A percentile compares a stretch with the other conserved stretches of the same genome.
These are phyloP conservation scores for Salix caprea DNA, from an alignment of 345 rosid genomes.

Conservation along the genomic window DNA sequence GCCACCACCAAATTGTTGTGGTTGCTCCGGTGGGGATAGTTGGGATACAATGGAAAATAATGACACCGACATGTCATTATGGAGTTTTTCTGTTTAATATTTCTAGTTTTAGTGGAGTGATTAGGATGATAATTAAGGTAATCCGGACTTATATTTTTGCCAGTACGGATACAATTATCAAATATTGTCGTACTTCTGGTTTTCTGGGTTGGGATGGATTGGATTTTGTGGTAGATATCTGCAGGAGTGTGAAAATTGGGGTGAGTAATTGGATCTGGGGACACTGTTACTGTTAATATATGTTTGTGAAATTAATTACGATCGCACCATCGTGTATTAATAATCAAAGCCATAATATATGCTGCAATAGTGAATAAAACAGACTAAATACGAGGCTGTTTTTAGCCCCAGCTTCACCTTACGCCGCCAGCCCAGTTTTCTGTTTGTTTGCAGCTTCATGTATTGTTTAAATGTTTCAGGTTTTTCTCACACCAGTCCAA, in stretches of 20 bases:
- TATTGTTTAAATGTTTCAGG: too few species aligned
- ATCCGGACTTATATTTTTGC: neutral
- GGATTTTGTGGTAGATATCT: neutral
- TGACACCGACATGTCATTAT: constrained; percentile 46
- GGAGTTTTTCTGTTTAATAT: constrained; percentile 42
- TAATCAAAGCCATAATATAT: neutral
- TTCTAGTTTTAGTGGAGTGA: too few species aligned
- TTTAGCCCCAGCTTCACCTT: neutral
- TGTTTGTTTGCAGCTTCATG: neutral
- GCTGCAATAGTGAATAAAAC: neutral
- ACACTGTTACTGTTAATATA: neutral
- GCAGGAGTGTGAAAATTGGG: neutral
- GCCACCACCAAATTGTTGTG: constrained; percentile 54
- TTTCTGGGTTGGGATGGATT: neutral
- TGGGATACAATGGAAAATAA: constrained; percentile 29
- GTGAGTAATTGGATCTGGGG: neutral
- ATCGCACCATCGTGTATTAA: neutral
- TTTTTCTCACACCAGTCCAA: too few species aligned
- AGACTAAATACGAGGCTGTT: neutral
- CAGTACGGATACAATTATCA: neutral
- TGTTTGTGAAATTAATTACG: neutral
- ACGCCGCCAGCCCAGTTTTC: neutral
- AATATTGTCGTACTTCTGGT: neutral
- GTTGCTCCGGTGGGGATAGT: constrained; percentile 14
- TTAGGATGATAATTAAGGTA: neutral